phyloP scores from a whole-genome alignment of 306 rosid species.

The Ammopiptanthus mongolicus region DNA sequence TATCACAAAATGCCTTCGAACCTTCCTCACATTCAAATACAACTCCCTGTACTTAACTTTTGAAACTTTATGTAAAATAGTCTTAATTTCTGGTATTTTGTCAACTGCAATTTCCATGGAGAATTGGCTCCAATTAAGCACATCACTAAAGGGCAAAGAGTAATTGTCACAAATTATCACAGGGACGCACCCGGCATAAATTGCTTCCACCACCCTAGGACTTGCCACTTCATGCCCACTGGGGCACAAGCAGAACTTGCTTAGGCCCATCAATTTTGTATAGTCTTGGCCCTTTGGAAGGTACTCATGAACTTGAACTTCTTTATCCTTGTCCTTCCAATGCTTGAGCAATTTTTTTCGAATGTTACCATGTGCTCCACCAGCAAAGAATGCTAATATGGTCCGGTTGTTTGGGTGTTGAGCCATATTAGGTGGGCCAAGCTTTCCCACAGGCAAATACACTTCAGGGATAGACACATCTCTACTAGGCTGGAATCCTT shows the following conservation, averaged over 20 bases:
- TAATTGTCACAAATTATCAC: constrained; percentile 57
- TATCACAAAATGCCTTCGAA: constrained; percentile 52
- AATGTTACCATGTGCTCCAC: constrained; percentile 60
- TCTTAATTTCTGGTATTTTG: constrained; percentile 52
- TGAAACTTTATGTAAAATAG: constrained; percentile 39
- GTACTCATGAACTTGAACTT: constrained; percentile 60
- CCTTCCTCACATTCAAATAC: constrained; percentile 40
- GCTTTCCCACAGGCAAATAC: constrained; percentile 43
- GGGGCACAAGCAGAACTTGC: constrained; percentile 78
- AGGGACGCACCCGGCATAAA: constrained; percentile 65
- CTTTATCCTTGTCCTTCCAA: constrained; percentile 64
- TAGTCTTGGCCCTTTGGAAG: constrained; percentile 48
- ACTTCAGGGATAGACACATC: constrained; percentile 74
- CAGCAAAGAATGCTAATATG: constrained; percentile 62
- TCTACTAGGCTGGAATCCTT: constrained; percentile 54
- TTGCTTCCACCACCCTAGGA: constrained; percentile 75
- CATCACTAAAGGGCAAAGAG: constrained; percentile 68
- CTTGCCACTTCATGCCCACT: constrained; percentile 86
- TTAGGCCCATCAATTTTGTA: constrained; percentile 44
- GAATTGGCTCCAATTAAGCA: constrained; percentile 62
- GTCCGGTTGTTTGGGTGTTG: constrained; percentile 31
- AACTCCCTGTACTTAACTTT: constrained; percentile 37
- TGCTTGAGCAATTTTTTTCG: constrained; percentile 36
- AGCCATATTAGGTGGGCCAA: constrained; percentile 30
- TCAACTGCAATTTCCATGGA: constrained; percentile 47